A percentile compares a stretch with the other conserved stretches of the same genome.
phyloP scores from a whole-genome alignment of 2,329 filamentous ascomycete genomes.

The Neofusicoccum umdonicola region DNA sequence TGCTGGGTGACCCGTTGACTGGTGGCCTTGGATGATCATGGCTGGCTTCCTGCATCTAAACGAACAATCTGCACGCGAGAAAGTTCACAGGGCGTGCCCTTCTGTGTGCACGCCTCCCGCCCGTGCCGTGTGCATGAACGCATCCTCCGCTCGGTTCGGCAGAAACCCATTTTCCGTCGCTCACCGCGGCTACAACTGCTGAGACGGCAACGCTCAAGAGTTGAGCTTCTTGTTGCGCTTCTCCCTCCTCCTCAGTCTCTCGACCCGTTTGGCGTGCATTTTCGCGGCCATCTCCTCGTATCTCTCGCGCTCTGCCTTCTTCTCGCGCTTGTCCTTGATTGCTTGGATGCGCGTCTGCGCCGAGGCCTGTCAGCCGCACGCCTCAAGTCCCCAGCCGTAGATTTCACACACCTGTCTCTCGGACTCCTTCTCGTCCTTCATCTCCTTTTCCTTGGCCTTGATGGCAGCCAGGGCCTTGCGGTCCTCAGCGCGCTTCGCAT shows the following conservation, averaged over 20 bases:
- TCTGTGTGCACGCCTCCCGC: not conserved
- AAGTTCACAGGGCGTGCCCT: not conserved
- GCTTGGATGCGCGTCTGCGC: constrained; percentile 69
- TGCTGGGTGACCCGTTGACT: not conserved
- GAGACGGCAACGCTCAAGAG: constrained; percentile 34
- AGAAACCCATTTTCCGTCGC: not conserved
- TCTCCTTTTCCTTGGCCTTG: constrained; percentile 90
- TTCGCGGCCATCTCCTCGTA: constrained; percentile 94
- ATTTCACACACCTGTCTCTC: constrained; percentile 67
- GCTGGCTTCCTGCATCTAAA: not conserved
- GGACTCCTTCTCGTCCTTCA: constrained; percentile 95
- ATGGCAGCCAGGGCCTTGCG: constrained; percentile 69
- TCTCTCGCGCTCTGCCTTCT: constrained; percentile 88
- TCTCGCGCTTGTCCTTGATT: constrained; percentile 80
- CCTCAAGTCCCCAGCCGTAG: not conserved
- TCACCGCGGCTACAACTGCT: not conserved
- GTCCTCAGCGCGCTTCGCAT: constrained; percentile 70
- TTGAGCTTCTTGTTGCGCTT: constrained; percentile 83
- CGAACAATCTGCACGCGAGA: not conserved
- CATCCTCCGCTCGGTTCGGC: not conserved
- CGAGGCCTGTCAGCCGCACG: not conserved
- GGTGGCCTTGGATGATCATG: not conserved
- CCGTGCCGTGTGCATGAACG: not conserved
- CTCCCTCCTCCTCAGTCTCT: constrained; percentile 89
- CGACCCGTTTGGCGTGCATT: constrained; percentile 95